Conservation (phyloP, 2,329 filamentous ascomycete genomes). For the Madurella mycetomatis region DNA sequence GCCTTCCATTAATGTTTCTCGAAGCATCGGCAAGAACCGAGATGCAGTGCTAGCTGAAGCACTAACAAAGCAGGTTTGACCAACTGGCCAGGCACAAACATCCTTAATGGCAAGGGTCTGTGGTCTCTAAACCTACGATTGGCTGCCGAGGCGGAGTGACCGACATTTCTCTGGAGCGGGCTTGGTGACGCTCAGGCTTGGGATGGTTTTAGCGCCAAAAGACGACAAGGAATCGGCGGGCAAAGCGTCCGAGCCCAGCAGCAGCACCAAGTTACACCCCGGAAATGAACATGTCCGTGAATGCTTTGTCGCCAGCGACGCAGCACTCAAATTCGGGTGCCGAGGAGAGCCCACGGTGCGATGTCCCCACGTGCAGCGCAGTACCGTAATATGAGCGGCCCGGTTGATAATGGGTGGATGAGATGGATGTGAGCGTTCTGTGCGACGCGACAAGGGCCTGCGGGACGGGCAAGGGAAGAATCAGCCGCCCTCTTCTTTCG, state of each 20-base stretch:
- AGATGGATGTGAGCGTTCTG: neutral
- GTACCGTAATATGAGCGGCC: too few relatives aligned
- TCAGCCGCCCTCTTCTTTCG: neutral
- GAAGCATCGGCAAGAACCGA: neutral
- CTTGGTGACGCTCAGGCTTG: too few relatives aligned
- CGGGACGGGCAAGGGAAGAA: neutral
- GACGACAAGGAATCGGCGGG: too few relatives aligned
- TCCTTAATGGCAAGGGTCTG: neutral
- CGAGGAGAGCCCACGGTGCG: too few relatives aligned
- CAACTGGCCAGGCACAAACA: neutral
- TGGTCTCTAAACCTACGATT: conserved; percentile 7
- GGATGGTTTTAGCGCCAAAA: too few relatives aligned
- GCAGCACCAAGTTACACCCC: too few relatives aligned
- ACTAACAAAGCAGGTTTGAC: neutral
- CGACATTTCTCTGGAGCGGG: neutral
- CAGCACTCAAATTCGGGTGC: too few relatives aligned
- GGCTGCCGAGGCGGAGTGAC: neutral
- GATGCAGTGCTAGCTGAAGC: neutral
- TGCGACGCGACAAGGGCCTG: conserved; percentile 1
- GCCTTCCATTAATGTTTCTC: neutral
- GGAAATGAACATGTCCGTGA: too few relatives aligned
- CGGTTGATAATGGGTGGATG: neutral
- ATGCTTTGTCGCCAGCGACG: too few relatives aligned
- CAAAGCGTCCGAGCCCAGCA: too few relatives aligned
- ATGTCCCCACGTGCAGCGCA: too few relatives aligned